Percentiles rank a stretch among this genome's conserved stretches.
Conservation (phyloP, 1,284 basidiomycete genomes). For the Stygiomarasmius scandens region DNA sequence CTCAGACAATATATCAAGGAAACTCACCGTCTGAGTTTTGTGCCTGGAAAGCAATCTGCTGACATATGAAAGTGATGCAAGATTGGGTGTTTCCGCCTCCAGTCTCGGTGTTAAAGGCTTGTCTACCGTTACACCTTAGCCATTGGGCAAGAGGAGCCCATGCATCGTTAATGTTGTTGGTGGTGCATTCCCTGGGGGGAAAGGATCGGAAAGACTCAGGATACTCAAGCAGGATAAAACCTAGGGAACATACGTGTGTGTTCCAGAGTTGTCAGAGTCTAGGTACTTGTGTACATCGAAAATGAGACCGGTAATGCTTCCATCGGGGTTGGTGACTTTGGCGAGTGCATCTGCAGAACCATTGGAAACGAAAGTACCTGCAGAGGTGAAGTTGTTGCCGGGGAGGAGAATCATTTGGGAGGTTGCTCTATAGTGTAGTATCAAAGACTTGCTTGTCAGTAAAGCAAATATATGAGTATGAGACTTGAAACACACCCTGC, state of each 20-base stretch:
- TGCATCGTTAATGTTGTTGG: conserved; percentile 52
- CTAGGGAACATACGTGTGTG: no score
- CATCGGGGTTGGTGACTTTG: conserved; percentile 26
- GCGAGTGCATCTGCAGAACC: conserved; percentile 54
- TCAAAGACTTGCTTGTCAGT: no score
- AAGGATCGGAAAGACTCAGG: no score
- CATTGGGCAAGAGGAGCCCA: conserved; percentile 53
- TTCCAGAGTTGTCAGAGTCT: no score
- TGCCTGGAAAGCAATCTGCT: conserved; percentile 54
- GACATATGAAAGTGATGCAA: conserved; percentile 47
- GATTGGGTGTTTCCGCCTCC: conserved; percentile 58
- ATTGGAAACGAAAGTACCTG: conserved; percentile 52
- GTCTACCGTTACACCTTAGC: conserved; percentile 53
- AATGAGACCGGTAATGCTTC: no score
- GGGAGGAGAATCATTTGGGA: conserved; percentile 57
- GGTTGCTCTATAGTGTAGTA: conserved; percentile 46
- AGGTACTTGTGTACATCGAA: no score
- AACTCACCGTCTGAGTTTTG: conserved; percentile 51
- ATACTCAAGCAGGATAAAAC: no score
- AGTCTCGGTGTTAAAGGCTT: conserved; percentile 66
- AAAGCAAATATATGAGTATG: no score
- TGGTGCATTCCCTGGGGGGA: conserved; percentile 42
- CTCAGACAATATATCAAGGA: conserved; percentile 17
- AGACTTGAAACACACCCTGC: conserved; percentile 44
- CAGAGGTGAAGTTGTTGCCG: conserved; percentile 55